Evolutionary conservation across 2,329 filamentous ascomycete genomes (phyloP).

Genomic region (Paramyrothecium sp.): DNA sequence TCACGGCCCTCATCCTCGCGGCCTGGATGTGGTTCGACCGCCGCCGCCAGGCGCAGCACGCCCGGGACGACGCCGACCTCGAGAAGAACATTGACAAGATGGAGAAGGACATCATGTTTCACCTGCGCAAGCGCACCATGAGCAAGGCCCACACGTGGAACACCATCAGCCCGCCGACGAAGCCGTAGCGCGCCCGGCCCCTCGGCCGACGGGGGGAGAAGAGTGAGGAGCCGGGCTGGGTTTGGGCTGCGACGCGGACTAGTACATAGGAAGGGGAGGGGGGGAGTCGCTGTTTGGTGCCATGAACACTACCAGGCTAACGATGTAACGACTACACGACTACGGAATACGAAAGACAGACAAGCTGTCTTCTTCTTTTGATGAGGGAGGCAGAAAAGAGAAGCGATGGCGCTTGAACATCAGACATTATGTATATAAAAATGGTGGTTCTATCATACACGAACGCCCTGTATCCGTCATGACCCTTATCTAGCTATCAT

Average conservation of each 20-base stretch:
- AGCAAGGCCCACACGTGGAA: constrained; percentile 56
- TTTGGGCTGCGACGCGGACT: too few species aligned
- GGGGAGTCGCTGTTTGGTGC: too few species aligned
- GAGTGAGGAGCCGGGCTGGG: background rate
- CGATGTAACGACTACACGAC: too few species aligned
- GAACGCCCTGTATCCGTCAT: background rate
- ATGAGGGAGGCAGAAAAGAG: too few species aligned
- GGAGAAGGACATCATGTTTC: constrained; percentile 56
- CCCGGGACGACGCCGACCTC: constrained; percentile 47
- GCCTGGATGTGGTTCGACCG: constrained; percentile 55
- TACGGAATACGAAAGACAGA: too few species aligned
- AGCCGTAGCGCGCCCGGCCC: constrained; percentile 8
- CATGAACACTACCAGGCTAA: too few species aligned
- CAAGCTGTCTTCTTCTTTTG: too few species aligned
- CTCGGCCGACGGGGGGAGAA: too few species aligned
- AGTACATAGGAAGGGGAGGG: too few species aligned
- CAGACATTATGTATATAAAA: background rate
- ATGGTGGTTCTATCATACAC: background rate
- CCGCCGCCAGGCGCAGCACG: constrained; percentile 46
- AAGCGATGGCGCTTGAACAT: background rate
- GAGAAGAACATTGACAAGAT: constrained; percentile 55
- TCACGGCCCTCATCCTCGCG: constrained; percentile 54
- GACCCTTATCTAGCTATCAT: too few species aligned
- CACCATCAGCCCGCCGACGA: constrained; percentile 30
- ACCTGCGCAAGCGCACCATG: constrained; percentile 56